Evolutionary conservation across 169 alveolate genomes (phyloP).

Genomic region (Plasmodium adleri): DNA sequence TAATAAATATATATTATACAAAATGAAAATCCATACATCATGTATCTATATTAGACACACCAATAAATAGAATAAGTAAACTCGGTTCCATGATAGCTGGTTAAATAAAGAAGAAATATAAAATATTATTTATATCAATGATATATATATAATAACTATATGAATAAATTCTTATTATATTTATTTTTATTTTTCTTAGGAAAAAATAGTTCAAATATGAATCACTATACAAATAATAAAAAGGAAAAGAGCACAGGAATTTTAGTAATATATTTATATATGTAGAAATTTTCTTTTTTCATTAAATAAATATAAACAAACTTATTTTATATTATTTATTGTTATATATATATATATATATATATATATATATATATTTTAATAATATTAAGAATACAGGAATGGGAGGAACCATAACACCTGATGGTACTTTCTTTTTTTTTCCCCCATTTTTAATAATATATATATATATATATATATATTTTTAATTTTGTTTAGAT

Average conservation of each 20-base stretch:
- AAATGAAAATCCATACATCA: no score
- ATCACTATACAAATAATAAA: not conserved
- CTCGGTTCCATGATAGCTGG: conserved; percentile 62
- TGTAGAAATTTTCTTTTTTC: not conserved
- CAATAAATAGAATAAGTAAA: conserved; percentile 32
- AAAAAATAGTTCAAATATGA: not conserved
- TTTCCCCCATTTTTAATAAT: not conserved
- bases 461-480: not conserved
- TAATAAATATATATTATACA: no score
- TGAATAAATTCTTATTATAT: not conserved
- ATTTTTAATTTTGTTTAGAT: conserved; percentile 19
- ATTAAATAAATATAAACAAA: no score
- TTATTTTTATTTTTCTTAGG: not conserved
- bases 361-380: not conserved
- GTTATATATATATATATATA: no score
- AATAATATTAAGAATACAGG: not conserved
- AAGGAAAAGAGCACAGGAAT: not conserved
- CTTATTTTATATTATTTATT: no score
- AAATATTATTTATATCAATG: not conserved
- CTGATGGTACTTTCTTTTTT: conserved; percentile 21
- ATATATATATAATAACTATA: not conserved
- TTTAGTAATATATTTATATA: conserved; percentile 10
- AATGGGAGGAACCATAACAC: conserved; percentile 45
- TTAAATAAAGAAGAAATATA: conserved; percentile 7
- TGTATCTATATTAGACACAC: conserved; percentile 23